A percentile compares a stretch with the other conserved stretches of the same genome.
Conservation (phyloP, 129 eudicot genomes). For the Daucus carota region DH1_v3.0 NC_030383.2:57762501-57763000, state of each 20-base stretch:
- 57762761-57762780: background rate
- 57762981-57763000: background rate
- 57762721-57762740: background rate
- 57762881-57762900: background rate
- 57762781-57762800: background rate
- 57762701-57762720: background rate
- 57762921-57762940: background rate
- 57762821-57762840: constrained; percentile 4
- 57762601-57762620: no score
- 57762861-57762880: background rate
- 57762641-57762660: no score
- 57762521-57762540: no score
- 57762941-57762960: background rate
- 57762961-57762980: background rate
- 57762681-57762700: no score
- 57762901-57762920: background rate
- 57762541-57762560: no score
- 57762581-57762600: no score
- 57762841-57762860: background rate
- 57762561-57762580: no score
- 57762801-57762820: background rate
- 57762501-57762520: no score
- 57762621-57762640: no score
- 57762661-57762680: no score
- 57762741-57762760: background rate